Evolutionary conservation across 768 basidiomycete species (phyloP).

Genomic region (Phylloporus sp.): DNA sequence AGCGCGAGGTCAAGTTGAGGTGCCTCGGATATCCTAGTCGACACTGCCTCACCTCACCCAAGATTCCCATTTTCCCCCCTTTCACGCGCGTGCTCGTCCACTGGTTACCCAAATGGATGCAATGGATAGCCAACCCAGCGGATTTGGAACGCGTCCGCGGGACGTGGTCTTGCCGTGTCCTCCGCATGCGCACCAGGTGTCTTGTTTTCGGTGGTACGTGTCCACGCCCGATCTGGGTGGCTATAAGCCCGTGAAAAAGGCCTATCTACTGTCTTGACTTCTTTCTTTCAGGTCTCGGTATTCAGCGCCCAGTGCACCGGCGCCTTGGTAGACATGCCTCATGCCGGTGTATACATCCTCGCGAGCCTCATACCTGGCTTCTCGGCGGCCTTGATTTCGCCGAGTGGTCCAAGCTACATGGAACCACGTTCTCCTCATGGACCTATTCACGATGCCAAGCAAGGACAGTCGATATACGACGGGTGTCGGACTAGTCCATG

Average conservation of each 20-base stretch:
- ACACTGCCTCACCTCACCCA: no score
- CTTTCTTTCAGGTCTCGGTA: slow-evolving; percentile 4
- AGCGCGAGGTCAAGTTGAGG: no score
- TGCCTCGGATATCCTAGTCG: no score
- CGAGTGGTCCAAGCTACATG: slow-evolving; percentile 28
- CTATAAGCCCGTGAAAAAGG: slow-evolving; percentile 18
- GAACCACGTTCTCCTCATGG: slow-evolving; percentile 48
- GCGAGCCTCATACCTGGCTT: slow-evolving; percentile 17
- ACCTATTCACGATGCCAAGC: slow-evolving; percentile 43
- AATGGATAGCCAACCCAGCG: not conserved
- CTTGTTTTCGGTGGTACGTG: slow-evolving; percentile 18
- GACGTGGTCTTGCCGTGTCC: slow-evolving; percentile 18
- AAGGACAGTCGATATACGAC: slow-evolving; percentile 62
- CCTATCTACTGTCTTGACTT: slow-evolving; percentile 2
- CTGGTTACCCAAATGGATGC: not conserved
- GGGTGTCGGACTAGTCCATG: slow-evolving; percentile 59
- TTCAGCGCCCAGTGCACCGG: slow-evolving; percentile 7
- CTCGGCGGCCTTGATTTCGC: slow-evolving; percentile 17
- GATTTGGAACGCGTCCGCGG: slow-evolving; percentile 4
- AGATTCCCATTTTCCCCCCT: no score
- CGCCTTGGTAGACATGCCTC: slow-evolving; percentile 19
- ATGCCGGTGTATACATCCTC: slow-evolving; percentile 14
- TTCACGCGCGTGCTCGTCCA: slow-evolving; percentile 16
- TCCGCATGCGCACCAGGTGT: slow-evolving; percentile 17
- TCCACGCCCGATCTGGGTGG: slow-evolving; percentile 16